These are phyloP conservation scores for Thuja plicata DNA, from an alignment of 83 land plant species.

Conservation along the genomic window DNA sequence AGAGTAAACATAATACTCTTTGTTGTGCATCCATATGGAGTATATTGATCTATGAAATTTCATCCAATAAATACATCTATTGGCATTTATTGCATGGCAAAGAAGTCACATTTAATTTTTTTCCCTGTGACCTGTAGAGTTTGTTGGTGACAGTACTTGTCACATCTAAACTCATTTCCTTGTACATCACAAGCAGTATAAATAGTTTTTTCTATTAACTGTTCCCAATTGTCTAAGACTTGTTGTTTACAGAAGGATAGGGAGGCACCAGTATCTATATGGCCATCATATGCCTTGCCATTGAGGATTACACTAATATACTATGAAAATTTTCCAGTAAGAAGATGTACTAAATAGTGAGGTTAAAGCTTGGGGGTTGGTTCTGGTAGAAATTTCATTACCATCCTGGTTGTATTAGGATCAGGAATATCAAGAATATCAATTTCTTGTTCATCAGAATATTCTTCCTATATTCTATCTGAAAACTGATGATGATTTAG, in stretches of 20 bases:
- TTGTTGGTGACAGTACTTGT: not conserved
- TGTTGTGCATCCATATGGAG: not conserved
- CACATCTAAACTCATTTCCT: not conserved
- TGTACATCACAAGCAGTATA: not conserved
- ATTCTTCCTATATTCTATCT: too few species aligned
- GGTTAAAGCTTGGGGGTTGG: not conserved
- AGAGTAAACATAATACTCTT: not conserved
- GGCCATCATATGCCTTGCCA: not conserved
- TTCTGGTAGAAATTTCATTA: too few species aligned
- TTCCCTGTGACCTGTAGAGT: not conserved
- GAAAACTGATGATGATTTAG: too few species aligned
- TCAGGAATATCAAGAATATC: too few species aligned
- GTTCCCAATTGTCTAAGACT: not conserved
- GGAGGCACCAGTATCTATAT: not conserved
- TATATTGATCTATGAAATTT: not conserved
- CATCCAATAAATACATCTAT: not conserved
- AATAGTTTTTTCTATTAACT: not conserved
- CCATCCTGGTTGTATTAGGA: too few species aligned
- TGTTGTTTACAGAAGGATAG: not conserved
- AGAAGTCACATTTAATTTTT: not conserved
- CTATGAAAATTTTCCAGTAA: not conserved
- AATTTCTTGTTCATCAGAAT: fast-evolving
- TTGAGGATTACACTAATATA: not conserved
- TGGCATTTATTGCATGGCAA: not conserved
- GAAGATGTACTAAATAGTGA: not conserved